Evolutionary conservation across 768 basidiomycete genomes (phyloP).

Genomic region (Lactifluus echinatus): DNA sequence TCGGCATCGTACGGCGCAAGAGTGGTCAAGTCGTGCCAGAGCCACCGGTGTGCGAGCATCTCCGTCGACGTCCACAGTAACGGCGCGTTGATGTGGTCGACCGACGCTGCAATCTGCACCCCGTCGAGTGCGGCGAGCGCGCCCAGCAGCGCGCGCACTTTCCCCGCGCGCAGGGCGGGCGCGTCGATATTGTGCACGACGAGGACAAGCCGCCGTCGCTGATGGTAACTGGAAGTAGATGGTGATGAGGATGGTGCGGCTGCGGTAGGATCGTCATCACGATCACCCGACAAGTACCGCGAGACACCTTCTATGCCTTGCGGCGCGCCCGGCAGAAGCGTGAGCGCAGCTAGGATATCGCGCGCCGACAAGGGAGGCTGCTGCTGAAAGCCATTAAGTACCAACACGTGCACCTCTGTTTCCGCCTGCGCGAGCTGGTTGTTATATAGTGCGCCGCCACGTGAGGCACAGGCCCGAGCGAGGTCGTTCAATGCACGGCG

Average conservation of each 20-base stretch:
- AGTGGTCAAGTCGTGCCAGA: conserved; percentile 90
- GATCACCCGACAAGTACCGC: conserved; percentile 50
- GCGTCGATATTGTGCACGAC: conserved; percentile 88
- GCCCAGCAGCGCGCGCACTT: conserved; percentile 57
- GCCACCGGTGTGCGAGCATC: conserved; percentile 44
- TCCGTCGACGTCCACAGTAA: conserved; percentile 76
- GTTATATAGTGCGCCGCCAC: too few relatives aligned
- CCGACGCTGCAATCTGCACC: conserved; percentile 76
- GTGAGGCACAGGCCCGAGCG: conserved; percentile 38
- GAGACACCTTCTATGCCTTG: conserved; percentile 54
- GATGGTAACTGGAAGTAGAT: background rate
- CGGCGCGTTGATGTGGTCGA: conserved; percentile 81
- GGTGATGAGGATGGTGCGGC: background rate
- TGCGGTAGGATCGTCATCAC: conserved; percentile 23
- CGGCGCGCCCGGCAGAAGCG: conserved; percentile 29
- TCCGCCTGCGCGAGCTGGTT: conserved; percentile 44
- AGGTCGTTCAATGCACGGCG: conserved; percentile 66
- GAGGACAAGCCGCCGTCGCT: conserved; percentile 50
- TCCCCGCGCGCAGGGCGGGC: conserved; percentile 52
- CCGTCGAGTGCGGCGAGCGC: conserved; percentile 63
- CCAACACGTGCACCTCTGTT: conserved; percentile 73
- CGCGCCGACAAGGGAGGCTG: conserved; percentile 56
- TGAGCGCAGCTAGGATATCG: conserved; percentile 33
- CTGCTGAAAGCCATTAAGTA: conserved; percentile 77
- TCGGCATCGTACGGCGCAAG: conserved; percentile 77